phyloP scores from a whole-genome alignment of 352 stramenopile species.

The Phytophthora sp. region DNA sequence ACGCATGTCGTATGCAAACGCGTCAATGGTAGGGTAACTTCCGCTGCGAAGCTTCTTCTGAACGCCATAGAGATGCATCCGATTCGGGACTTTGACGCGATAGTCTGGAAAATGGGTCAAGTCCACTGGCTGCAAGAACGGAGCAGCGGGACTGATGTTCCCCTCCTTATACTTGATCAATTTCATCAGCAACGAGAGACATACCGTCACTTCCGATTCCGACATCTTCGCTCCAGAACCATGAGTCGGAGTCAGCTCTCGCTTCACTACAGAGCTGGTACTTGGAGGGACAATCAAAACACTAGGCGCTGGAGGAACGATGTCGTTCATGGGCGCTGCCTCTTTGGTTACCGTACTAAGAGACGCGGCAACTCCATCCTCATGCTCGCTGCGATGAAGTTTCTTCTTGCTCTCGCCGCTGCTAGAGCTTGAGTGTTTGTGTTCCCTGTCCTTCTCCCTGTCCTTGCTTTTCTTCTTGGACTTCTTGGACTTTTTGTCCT shows the following conservation, averaged over 20 bases:
- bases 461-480: slow-evolving; percentile 80
- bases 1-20: slow-evolving; percentile 81
- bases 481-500: slow-evolving; percentile 78
- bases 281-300: slow-evolving; percentile 14
- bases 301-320: neutral
- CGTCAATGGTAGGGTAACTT: slow-evolving; percentile 65
- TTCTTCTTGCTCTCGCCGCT: slow-evolving; percentile 54
- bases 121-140: slow-evolving; percentile 85
- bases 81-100: slow-evolving; percentile 81
- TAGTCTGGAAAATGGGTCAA: slow-evolving; percentile 87
- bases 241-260: slow-evolving; percentile 9
- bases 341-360: slow-evolving; percentile 11
- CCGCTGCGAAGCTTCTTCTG: slow-evolving; percentile 85
- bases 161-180: slow-evolving; percentile 89
- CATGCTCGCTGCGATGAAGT: slow-evolving; percentile 37
- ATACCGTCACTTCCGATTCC: slow-evolving; percentile 58
- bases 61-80: slow-evolving; percentile 86
- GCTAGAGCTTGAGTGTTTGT: slow-evolving; percentile 41
- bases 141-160: slow-evolving; percentile 67
- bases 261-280: slow-evolving; percentile 38
- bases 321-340: slow-evolving; percentile 5
- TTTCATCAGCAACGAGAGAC: slow-evolving; percentile 74
- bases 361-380: slow-evolving; percentile 3
- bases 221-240: slow-evolving; percentile 53
- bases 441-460: slow-evolving; percentile 56